Evolutionary conservation across 1,284 basidiomycete genomes (phyloP).

Genomic region (Pisolithus thermaeus): DNA sequence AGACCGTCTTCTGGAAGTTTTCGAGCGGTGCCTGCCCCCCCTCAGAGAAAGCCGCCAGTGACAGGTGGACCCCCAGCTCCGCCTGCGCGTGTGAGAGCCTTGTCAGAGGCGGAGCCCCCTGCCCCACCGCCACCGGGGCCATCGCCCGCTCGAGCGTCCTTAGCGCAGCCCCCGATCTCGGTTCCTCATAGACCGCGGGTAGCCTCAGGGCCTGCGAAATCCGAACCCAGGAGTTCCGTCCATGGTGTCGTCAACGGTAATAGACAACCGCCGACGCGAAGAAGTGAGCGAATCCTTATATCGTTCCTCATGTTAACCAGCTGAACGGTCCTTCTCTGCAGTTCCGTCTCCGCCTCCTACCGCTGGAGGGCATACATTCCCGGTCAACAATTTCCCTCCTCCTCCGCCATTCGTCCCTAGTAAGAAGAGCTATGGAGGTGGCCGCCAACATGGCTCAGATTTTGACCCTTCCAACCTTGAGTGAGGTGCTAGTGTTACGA

Average conservation of each 20-base stretch:
- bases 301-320: conserved; percentile 1
- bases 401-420: conserved; percentile 56
- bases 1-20: conserved; percentile 24
- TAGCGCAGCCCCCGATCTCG: not conserved
- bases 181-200: conserved; percentile 17
- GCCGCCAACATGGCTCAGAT: conserved; percentile 57
- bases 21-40: conserved; percentile 27
- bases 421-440: conserved; percentile 54
- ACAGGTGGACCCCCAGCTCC: conserved; percentile 32
- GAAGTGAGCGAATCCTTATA: conserved; percentile 40
- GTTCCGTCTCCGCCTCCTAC: conserved; percentile 73
- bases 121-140: conserved; percentile 26
- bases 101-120: conserved; percentile 25
- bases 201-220: conserved; percentile 14
- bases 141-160: conserved; percentile 6
- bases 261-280: conserved; percentile 32
- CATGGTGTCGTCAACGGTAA: conserved; percentile 24
- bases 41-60: conserved; percentile 20
- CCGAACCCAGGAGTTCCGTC: conserved; percentile 12
- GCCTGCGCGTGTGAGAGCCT: conserved; percentile 34
- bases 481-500: not conserved
- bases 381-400: conserved; percentile 65
- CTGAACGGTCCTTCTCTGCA: conserved; percentile 24
- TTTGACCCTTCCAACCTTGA: conserved; percentile 54
- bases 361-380: conserved; percentile 64